Evolutionary conservation across 1,284 basidiomycete genomes (phyloP).

Genomic region (Volvariella surrecta): DNA sequence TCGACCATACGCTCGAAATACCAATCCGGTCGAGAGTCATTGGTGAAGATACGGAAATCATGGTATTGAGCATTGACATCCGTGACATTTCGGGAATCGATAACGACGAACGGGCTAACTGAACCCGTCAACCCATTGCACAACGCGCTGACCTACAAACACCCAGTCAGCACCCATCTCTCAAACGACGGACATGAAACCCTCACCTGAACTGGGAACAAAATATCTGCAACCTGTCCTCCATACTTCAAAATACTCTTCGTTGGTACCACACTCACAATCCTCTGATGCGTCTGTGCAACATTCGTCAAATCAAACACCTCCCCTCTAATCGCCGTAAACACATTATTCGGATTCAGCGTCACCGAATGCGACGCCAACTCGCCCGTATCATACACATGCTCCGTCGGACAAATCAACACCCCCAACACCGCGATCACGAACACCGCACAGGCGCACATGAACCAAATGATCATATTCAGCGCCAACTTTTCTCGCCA

Average conservation of each 20-base stretch:
- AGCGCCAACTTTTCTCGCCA: conserved; percentile 97
- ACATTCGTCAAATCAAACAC: conserved; percentile 76
- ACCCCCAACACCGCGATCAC: conserved; percentile 86
- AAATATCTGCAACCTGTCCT: conserved; percentile 63
- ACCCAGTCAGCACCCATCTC: not conserved
- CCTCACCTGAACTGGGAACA: conserved; percentile 91
- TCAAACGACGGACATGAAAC: not conserved
- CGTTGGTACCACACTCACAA: conserved; percentile 68
- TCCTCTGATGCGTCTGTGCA: conserved; percentile 51
- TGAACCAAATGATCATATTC: conserved; percentile 95
- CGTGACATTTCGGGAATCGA: conserved; percentile 76
- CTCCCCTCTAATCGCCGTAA: conserved; percentile 84
- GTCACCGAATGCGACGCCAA: conserved; percentile 63
- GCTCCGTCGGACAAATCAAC: conserved; percentile 91
- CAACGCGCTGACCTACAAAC: conserved; percentile 74
- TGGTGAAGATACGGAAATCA: conserved; percentile 85
- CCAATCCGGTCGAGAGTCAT: conserved; percentile 94
- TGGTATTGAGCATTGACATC: conserved; percentile 85
- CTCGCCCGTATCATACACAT: conserved; percentile 81
- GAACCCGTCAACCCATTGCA: conserved; percentile 82
- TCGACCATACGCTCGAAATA: conserved; percentile 90
- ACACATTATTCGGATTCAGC: conserved; percentile 66
- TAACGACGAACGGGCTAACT: conserved; percentile 79
- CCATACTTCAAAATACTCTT: conserved; percentile 82
- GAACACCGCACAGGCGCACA: conserved; percentile 83